A percentile compares a stretch with the other conserved stretches of the same genome.
Conservation (phyloP, 163 green algal genomes). For the Trebouxia gelatinosa region DNA sequence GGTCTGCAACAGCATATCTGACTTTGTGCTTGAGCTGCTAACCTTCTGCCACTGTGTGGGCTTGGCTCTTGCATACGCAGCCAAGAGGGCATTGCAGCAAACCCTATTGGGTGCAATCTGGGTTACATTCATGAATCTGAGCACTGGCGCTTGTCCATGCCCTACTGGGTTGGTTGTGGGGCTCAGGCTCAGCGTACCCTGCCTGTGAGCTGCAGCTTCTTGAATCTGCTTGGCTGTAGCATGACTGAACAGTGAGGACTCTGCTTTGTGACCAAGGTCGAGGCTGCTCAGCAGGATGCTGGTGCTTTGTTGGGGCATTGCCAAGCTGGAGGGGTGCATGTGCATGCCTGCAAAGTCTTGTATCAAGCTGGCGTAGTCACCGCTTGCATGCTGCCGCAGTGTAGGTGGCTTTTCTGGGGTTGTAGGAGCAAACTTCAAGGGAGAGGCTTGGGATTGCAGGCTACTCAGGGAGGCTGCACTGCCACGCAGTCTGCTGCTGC, state of each 20-base stretch:
- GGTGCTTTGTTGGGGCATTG: neutral
- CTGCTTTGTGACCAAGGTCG: too few relatives aligned
- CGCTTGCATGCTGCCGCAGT: neutral
- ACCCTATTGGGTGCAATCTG: conserved; percentile 65
- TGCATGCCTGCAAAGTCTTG: neutral
- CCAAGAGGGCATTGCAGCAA: conserved; percentile 88
- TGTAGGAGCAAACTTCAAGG: too few relatives aligned
- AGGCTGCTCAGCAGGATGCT: too few relatives aligned
- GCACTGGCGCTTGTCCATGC: neutral
- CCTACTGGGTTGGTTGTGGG: conserved; percentile 1
- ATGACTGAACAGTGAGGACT: neutral
- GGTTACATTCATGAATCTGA: conserved; percentile 34
- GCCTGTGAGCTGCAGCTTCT: neutral
- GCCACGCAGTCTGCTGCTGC: too few relatives aligned
- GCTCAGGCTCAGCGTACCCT: conserved; percentile 13
- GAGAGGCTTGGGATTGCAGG: too few relatives aligned
- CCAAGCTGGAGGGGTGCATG: neutral
- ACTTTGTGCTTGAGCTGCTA: too few relatives aligned
- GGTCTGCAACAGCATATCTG: too few relatives aligned
- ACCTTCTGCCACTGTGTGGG: conserved; percentile 59
- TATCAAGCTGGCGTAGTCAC: neutral
- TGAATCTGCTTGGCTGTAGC: conserved; percentile 12
- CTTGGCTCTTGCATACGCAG: conserved; percentile 75
- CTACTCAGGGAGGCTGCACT: too few relatives aligned
- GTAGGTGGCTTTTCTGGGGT: too few relatives aligned